These are phyloP conservation scores for Ganoderma sinense DNA, from an alignment of 1,284 basidiomycete species.

Conservation along the genomic window DNA sequence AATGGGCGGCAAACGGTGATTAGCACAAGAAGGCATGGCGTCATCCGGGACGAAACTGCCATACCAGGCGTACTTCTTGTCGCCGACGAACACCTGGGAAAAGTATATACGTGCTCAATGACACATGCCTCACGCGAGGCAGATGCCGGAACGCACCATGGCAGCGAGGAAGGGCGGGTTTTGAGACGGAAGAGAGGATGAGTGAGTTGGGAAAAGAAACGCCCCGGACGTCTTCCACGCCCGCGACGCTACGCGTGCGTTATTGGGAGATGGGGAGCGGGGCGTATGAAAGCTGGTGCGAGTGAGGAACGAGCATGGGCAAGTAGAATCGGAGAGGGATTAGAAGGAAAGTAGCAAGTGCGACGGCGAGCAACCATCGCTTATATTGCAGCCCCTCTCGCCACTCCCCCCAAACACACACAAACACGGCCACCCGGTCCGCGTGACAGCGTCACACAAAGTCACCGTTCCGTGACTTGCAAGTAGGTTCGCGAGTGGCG, in stretches of 20 bases:
- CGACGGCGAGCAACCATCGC: neutral
- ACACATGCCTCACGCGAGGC: neutral
- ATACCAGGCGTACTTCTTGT: conserved; percentile 85
- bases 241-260: conserved; percentile 43
- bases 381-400: conserved; percentile 23
- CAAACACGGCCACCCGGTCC: conserved; percentile 22
- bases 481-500: conserved; percentile 31
- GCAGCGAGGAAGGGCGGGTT: neutral
- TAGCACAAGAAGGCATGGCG: conserved; percentile 6
- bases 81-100: conserved; percentile 74
- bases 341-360: conserved; percentile 14
- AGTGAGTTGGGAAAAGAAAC: conserved; percentile 18
- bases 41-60: conserved; percentile 34
- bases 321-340: conserved; percentile 14
- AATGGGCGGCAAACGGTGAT: neutral
- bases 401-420: conserved; percentile 20
- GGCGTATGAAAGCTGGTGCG: conserved; percentile 27
- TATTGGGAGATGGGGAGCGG: conserved; percentile 38
- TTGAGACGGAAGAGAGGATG: neutral
- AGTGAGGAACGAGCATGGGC: conserved; percentile 31
- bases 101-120: conserved; percentile 1
- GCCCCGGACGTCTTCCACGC: conserved; percentile 38
- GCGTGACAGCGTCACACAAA: conserved; percentile 21
- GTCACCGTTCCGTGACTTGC: conserved; percentile 8
- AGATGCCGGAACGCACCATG: conserved; percentile 31